Evolutionary conservation across 208 protist genomes (phyloP), one percentile per base, ranked within the genome.

Genomic region (Trypanosoma avium): DNA sequence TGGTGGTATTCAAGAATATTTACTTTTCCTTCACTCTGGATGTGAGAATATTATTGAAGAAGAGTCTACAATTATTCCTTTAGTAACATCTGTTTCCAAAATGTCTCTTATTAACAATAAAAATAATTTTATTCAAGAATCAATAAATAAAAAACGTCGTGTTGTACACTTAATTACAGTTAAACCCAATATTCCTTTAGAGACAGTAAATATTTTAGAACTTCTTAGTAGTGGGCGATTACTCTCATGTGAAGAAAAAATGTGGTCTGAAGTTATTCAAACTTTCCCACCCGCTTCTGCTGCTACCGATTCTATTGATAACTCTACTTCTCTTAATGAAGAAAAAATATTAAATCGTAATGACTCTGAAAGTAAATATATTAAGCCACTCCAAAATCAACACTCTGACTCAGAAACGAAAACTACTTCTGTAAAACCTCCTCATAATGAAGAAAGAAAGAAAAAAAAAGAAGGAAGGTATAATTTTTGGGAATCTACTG

Each of bases 401-500:
- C n/a, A n/a, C n/a, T 32, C 26, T 47, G 61, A 53, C 6, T 40
- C 9, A 19, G 50, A 33, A 27, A 4, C 35, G 40, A 52, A 46
- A 2, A 4, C 3, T 3, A 22, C 15, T 15, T 12, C 15, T 38
- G 2, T 38, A 5, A 32, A 17, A 6, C 19, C 27, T 4, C 9
- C 24, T 10, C 27, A 32, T 58, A 30, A 10, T 2, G 42, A 40
- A 27, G 0, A 15, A 15, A 27, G 22, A 22, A 19, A 22, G 12
- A 38, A n/a, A 17, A 32, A 47, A 13, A 30, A 56, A 13, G 24
- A 56, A 13, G 24, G 22, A 8, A 53, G 22, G 15, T 69, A 54
- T 42, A 69, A 69, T 56, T 69, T 38, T 49, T 69, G 63, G 63
- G 29, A 21, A 24, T 69, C 43, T 40, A 56, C 52, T 43, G 54